These are phyloP conservation scores for Rhodotorula sp. DNA, from an alignment of 1,284 basidiomycete genomes.

Conservation along the genomic window DNA sequence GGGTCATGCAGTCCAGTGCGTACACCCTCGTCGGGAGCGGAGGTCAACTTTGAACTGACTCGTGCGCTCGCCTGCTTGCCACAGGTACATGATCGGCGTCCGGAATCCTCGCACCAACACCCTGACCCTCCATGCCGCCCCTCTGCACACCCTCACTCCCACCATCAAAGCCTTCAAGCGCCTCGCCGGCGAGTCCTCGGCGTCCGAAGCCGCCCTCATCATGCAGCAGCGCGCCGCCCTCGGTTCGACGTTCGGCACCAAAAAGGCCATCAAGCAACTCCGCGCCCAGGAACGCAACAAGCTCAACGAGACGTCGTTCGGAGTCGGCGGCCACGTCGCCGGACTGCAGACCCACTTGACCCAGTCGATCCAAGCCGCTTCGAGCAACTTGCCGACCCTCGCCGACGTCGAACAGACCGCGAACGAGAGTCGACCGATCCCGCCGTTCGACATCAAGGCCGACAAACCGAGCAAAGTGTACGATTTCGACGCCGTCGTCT, in stretches of 20 bases:
- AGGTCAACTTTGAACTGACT: not conserved
- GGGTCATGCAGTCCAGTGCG: constrained; percentile 28
- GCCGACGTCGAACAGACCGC: constrained; percentile 65
- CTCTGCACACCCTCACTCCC: constrained; percentile 71
- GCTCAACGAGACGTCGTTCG: constrained; percentile 65
- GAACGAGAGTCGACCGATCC: constrained; percentile 66
- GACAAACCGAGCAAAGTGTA: constrained; percentile 70
- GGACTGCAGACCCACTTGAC: constrained; percentile 72
- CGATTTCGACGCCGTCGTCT: constrained; percentile 69
- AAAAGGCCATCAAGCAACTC: constrained; percentile 83
- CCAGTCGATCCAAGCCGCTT: constrained; percentile 71
- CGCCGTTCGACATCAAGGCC: constrained; percentile 66
- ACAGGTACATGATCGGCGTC: constrained; percentile 49
- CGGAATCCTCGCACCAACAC: constrained; percentile 68
- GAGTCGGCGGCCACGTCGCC: constrained; percentile 15
- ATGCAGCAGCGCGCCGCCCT: constrained; percentile 61
- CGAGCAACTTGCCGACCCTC: constrained; percentile 65
- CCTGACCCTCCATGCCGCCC: constrained; percentile 65
- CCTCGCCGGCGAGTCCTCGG: constrained; percentile 18
- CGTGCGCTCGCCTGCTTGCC: not conserved
- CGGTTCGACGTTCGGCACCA: constrained; percentile 87
- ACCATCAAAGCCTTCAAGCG: constrained; percentile 76
- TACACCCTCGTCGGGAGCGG: no score
- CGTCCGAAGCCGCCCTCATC: constrained; percentile 21
- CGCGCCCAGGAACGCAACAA: constrained; percentile 79